These are phyloP conservation scores for Fusarium proliferatum DNA, from an alignment of 2,329 filamentous ascomycete species.

Conservation along the genomic window DNA sequence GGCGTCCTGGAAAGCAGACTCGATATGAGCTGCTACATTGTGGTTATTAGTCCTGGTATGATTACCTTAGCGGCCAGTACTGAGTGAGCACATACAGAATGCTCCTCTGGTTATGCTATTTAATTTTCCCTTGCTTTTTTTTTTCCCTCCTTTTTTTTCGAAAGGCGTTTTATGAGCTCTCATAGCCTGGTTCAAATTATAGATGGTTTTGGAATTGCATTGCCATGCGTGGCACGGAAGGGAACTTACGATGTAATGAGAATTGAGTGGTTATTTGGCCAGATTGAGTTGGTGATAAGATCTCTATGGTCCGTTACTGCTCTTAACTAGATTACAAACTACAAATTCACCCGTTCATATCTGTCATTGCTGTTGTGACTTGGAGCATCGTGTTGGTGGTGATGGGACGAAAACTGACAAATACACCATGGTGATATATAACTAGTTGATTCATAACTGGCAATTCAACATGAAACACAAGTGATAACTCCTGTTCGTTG, in stretches of 20 bases:
- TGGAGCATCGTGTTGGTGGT: not conserved
- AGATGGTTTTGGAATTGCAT: slow-evolving; percentile 29
- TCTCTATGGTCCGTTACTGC: not conserved
- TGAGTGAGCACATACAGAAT: not conserved
- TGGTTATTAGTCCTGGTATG: slow-evolving; percentile 8
- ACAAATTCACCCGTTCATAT: not conserved
- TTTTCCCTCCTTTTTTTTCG: not conserved
- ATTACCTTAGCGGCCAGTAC: not conserved
- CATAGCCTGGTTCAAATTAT: slow-evolving; percentile 9
- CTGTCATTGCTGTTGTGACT: not conserved
- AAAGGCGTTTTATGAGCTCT: slow-evolving; percentile 19
- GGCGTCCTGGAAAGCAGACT: slow-evolving; percentile 41
- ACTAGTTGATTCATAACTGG: not conserved
- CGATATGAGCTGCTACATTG: slow-evolving; percentile 25
- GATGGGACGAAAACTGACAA: not conserved
- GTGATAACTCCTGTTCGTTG: not conserved
- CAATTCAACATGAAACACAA: not conserved
- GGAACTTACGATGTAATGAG: slow-evolving; percentile 32
- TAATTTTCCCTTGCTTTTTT: slow-evolving; percentile 16
- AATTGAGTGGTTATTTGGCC: slow-evolving; percentile 9
- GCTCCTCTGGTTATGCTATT: not conserved
- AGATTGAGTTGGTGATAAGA: not conserved
- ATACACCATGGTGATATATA: not conserved
- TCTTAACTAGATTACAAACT: slow-evolving; percentile 15
- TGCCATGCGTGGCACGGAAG: slow-evolving; percentile 26